These are phyloP conservation scores for Calendula officinalis DNA, from an alignment of 129 eudicot genomes.

Conservation along the genomic window DNA sequence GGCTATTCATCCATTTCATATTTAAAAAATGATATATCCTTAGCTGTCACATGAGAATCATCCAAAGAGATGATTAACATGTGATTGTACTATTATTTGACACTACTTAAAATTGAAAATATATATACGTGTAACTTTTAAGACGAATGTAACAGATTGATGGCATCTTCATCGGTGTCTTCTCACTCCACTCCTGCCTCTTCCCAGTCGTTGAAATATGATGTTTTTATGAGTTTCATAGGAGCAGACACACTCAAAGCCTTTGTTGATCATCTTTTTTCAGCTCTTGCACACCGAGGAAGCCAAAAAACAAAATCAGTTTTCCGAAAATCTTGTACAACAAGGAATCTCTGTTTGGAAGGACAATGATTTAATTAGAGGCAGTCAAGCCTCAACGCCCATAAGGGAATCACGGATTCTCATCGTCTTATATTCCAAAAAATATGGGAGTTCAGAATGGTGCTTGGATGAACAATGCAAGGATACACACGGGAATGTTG, in stretches of 20 bases:
- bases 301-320: no score
- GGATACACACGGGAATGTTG: not conserved
- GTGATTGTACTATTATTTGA: no score
- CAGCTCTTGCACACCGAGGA: not conserved
- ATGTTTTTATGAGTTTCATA: conserved; percentile 20
- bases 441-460: conserved; percentile 1
- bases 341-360: not conserved
- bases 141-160: not conserved
- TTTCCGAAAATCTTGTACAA: no score
- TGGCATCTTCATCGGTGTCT: not conserved
- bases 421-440: conserved; percentile 2
- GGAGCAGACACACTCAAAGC: not conserved
- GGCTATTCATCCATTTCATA: no score
- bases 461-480: conserved; percentile 24
- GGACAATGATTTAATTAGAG: not conserved
- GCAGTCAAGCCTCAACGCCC: no score
- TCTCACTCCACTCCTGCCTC: no score
- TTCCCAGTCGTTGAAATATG: conserved; percentile 13
- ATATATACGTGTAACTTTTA: no score
- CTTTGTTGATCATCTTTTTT: conserved; percentile 11
- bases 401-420: conserved; percentile 21
- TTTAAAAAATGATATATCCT: no score
- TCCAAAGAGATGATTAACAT: no score
- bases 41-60: no score
- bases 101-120: no score